Evolutionary conservation across 305 asterid genomes (phyloP).

Genomic region (Plantago rigida): DNA sequence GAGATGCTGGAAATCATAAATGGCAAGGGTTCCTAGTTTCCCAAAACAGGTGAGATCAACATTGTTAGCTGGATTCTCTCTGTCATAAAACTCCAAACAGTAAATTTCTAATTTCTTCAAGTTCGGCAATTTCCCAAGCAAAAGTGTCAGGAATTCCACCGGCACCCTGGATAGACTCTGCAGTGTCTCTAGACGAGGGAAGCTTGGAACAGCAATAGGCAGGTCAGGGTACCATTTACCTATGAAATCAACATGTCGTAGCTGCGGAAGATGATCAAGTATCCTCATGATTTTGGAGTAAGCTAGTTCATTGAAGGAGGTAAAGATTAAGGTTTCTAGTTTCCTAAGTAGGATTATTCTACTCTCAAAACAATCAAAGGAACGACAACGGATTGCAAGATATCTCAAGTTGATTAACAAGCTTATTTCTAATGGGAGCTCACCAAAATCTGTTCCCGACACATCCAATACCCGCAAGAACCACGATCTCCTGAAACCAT

Average conservation of each 20-base stretch:
- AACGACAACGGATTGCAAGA: neutral
- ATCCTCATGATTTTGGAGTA: neutral
- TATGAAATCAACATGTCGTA: neutral
- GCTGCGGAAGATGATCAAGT: neutral
- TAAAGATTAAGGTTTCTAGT: neutral
- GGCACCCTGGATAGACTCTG: neutral
- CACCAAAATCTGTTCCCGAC: neutral
- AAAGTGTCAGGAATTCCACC: neutral
- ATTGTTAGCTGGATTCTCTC: no score
- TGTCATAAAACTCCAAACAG: neutral
- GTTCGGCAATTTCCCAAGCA: conserved; percentile 1
- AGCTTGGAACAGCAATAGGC: no score
- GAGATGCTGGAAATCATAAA: neutral
- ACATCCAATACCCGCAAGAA: conserved; percentile 6
- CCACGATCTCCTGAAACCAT: neutral
- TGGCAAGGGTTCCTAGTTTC: no score
- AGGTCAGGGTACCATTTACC: no score
- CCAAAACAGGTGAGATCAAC: neutral
- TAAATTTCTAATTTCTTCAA: neutral
- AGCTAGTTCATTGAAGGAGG: neutral
- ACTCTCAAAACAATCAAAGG: neutral
- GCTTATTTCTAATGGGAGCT: neutral
- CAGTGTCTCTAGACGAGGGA: neutral
- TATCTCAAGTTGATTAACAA: neutral
- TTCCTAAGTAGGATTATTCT: neutral